Percentiles rank a stretch among this genome's conserved stretches.
Conservation (phyloP, 208 protist genomes). For the Leishmania gerbilli region DNA sequence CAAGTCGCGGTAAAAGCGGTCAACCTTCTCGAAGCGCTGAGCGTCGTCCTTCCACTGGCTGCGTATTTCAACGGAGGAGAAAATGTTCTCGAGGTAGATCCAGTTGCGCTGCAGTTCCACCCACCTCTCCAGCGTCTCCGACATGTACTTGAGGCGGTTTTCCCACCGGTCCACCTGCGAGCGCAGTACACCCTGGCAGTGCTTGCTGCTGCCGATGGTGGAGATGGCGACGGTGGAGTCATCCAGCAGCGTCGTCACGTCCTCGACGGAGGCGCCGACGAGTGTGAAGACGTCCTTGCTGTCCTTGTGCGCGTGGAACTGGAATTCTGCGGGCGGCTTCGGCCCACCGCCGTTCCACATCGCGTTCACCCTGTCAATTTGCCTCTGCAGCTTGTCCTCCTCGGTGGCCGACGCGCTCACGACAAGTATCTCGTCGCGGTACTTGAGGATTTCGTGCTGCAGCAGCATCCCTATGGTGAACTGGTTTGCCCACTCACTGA, state of each 20-base stretch:
- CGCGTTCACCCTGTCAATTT: constrained; percentile 95
- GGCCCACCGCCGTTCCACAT: constrained; percentile 91
- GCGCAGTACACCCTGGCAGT: constrained; percentile 91
- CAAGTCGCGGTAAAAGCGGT: constrained; percentile 94
- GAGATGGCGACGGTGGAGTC: constrained; percentile 91
- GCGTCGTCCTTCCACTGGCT: constrained; percentile 96
- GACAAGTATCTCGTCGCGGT: constrained; percentile 89
- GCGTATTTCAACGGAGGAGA: constrained; percentile 95
- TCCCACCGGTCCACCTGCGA: constrained; percentile 96
- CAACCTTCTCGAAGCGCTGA: constrained; percentile 94
- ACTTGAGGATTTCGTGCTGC: constrained; percentile 82
- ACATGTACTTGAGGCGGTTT: constrained; percentile 91
- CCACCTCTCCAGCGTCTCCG: constrained; percentile 94
- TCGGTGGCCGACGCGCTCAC: constrained; percentile 95
- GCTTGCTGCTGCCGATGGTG: constrained; percentile 93
- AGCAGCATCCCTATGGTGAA: constrained; percentile 93
- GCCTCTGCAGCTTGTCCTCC: constrained; percentile 96
- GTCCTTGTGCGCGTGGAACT: constrained; percentile 95
- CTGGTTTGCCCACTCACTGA: constrained; percentile 77
- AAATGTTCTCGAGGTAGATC: constrained; percentile 97
- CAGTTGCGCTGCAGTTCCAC: constrained; percentile 96
- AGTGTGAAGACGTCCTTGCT: constrained; percentile 93
- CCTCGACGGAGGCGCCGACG: constrained; percentile 90
- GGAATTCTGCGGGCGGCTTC: constrained; percentile 92
- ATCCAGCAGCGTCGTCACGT: constrained; percentile 93